phyloP scores from a whole-genome alignment of 345 rosid genomes.

The Chamaenerion angustifolium region DNA sequence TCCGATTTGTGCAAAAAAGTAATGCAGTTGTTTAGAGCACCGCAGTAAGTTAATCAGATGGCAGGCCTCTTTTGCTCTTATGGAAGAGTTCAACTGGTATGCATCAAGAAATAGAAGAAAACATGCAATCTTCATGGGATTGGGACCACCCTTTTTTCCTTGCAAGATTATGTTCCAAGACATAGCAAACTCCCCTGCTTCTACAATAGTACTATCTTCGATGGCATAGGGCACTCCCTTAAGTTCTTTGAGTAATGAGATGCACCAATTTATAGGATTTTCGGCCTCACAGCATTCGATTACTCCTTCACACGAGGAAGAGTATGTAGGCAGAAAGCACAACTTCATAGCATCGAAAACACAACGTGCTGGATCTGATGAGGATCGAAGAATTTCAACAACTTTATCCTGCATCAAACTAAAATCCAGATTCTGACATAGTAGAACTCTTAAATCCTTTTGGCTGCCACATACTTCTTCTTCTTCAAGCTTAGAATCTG shows the following conservation, averaged over 20 bases:
- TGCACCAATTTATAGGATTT: background rate
- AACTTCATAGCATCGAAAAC: constrained; percentile 19
- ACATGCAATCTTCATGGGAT: constrained; percentile 15
- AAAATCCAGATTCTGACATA: constrained; percentile 7
- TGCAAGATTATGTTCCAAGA: constrained; percentile 23
- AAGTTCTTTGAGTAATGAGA: constrained; percentile 21
- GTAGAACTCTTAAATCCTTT: constrained; percentile 9
- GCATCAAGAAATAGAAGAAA: constrained; percentile 29
- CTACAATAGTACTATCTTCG: constrained; percentile 12
- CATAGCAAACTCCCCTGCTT: constrained; percentile 17
- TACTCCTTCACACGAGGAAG: too few relatives aligned
- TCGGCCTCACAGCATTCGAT: constrained; percentile 4
- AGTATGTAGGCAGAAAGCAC: too few relatives aligned
- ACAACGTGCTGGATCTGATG: constrained; percentile 23
- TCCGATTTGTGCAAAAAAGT: constrained; percentile 18
- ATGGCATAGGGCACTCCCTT: constrained; percentile 13
- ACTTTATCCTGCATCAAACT: constrained; percentile 11
- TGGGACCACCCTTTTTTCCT: constrained; percentile 6
- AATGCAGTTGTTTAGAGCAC: constrained; percentile 12
- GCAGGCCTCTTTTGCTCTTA: constrained; percentile 17
- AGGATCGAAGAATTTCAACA: constrained; percentile 12
- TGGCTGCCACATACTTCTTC: background rate
- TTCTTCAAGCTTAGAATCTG: constrained; percentile 1
- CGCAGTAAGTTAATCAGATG: constrained; percentile 9
- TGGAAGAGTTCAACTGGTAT: constrained; percentile 18